phyloP scores from a whole-genome alignment of 1,284 basidiomycete species.

The Ceratobasidium sp. region DNA sequence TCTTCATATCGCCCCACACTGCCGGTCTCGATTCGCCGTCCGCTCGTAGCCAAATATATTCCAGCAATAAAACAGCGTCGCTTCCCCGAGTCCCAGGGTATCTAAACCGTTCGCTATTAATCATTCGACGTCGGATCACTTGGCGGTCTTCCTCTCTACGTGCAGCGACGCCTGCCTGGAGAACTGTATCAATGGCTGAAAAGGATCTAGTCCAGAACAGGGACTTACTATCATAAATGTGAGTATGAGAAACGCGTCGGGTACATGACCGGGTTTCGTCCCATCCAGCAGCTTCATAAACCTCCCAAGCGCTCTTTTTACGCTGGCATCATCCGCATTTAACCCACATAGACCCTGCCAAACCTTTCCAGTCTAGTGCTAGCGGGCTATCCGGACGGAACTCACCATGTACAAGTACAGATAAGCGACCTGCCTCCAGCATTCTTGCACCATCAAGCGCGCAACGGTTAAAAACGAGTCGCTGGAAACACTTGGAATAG shows the following conservation, averaged over 20 bases:
- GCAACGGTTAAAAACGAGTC: not conserved
- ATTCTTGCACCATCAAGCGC: not conserved
- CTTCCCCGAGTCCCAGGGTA: too few relatives aligned
- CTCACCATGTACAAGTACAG: conserved; percentile 1
- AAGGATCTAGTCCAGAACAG: not conserved
- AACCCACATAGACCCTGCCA: conserved; percentile 22
- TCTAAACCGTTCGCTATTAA: too few relatives aligned
- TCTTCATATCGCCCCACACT: too few relatives aligned
- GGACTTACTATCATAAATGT: conserved; percentile 12
- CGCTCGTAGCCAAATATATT: too few relatives aligned
- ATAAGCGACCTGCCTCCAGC: not conserved
- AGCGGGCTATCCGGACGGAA: too few relatives aligned
- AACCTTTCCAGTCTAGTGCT: too few relatives aligned
- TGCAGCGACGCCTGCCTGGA: not conserved
- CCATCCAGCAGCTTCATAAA: conserved; percentile 19
- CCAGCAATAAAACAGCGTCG: too few relatives aligned
- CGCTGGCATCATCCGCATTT: not conserved
- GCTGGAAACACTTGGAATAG: not conserved
- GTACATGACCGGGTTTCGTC: conserved; percentile 20
- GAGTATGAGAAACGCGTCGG: conserved; percentile 15
- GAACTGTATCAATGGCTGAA: not conserved
- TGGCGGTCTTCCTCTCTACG: not conserved
- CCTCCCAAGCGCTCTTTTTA: conserved; percentile 3
- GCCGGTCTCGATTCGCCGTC: too few relatives aligned
- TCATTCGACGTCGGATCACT: not conserved